phyloP scores from a whole-genome alignment of 2,329 filamentous ascomycete genomes.

The Escovopsis sp. region DNA sequence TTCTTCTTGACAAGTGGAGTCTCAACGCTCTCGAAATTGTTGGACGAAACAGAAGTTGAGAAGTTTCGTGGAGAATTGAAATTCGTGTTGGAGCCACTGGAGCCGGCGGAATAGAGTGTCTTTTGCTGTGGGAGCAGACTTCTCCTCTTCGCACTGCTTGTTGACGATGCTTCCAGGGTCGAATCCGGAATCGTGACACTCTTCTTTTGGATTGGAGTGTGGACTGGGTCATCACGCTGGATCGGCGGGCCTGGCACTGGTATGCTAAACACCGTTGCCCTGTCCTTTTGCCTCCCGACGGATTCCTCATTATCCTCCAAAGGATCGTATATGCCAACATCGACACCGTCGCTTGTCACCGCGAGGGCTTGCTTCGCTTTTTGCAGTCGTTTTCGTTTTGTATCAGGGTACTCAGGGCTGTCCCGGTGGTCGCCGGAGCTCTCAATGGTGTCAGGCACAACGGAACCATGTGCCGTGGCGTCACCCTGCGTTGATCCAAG shows the following conservation, averaged over 20 bases:
- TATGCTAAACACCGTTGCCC: conserved; percentile 1
- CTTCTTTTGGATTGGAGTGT: conserved; percentile 20
- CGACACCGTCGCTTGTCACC: too few relatives aligned
- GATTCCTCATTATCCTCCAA: too few relatives aligned
- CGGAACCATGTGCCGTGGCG: too few relatives aligned
- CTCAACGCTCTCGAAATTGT: conserved; percentile 11
- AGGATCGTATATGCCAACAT: too few relatives aligned
- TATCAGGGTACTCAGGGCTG: conserved; percentile 3
- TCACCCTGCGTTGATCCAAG: too few relatives aligned
- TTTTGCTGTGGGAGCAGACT: not conserved
- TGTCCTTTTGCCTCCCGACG: too few relatives aligned
- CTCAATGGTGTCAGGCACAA: not conserved
- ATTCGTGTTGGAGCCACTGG: conserved; percentile 21
- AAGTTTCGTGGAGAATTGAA: conserved; percentile 21
- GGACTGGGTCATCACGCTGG: conserved; percentile 16
- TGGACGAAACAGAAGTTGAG: conserved; percentile 8
- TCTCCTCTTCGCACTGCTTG: conserved; percentile 5
- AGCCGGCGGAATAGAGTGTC: conserved; percentile 7
- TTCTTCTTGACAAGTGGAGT: conserved; percentile 6
- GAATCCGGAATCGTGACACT: conserved; percentile 25
- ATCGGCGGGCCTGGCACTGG: conserved; percentile 9
- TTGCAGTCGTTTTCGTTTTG: conserved; percentile 12
- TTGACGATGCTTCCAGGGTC: conserved; percentile 10
- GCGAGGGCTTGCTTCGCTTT: not conserved
- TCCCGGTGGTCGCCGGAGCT: not conserved